Evolutionary conservation across 23 red algal genomes (phyloP), one percentile per base, ranked within the genome.

Genomic region (Gracilaria domingensis): DNA sequence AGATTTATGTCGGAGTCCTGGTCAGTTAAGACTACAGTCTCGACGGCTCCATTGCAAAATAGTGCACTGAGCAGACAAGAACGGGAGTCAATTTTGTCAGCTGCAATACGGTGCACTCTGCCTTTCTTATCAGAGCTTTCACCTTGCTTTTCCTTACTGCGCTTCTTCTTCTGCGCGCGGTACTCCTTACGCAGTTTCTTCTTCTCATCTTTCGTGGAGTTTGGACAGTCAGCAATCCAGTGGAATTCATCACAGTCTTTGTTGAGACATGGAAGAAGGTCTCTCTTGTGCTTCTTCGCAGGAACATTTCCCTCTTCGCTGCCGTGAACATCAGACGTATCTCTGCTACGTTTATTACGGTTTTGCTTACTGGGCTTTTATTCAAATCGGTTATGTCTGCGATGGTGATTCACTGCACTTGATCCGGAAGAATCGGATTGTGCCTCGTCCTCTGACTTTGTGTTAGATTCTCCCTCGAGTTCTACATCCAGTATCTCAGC

Each of bases 1-100:
- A 83, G 48, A 29, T 83, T 83, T 4, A 59, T 34, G 65, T 83
- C 80, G 1, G 55, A 83, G 8, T 55, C 51, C 14, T 66, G 58
- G n/a, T 66, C 80, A 4, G 54, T 28, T 23, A 83, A 9, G 37
- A 83, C 54, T 14, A 83, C 51, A 20, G 14, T 17, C 55, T 83
- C 54, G 18, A 83, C 55, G 16, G 79, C 79, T 26, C 50, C 48
- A 20, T 54, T 26, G 38, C 79, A 39, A 35, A 82, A 58, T 20
- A 61, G 24, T 12, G 0, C 79, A 28, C 12, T 61, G 44, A 82
- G 61, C 50, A 82, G 29, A 0, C 50, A 58, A 59, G 48, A 20
- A 24, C 61, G 18, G 8, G 0, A 56, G 24, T 85, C 81, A 71
- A 85, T 85, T 1, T 21, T 32, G 21, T 66, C 62, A n/a, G 81